phyloP scores from a whole-genome alignment of 495 filamentous ascomycete genomes.

The Tuber melanosporum region DNA sequence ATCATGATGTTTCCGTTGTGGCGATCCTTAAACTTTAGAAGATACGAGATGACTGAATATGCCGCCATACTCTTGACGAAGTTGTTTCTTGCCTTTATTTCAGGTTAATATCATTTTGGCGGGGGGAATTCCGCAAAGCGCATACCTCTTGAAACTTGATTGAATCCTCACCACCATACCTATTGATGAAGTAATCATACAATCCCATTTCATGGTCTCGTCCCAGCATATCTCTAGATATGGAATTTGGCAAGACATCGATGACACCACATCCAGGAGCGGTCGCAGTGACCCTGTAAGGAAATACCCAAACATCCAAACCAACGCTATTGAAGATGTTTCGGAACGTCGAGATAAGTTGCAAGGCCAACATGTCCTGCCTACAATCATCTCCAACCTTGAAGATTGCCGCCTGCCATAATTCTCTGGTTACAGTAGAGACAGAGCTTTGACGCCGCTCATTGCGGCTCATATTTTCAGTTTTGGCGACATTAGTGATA shows the following conservation, averaged over 20 bases:
- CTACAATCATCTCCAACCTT: constrained; percentile 98
- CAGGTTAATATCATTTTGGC: background rate
- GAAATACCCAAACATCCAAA: constrained; percentile 92
- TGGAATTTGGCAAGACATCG: constrained; percentile 93
- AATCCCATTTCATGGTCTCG: constrained; percentile 95
- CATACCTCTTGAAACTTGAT: constrained; percentile 73
- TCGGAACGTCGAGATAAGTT: constrained; percentile 95
- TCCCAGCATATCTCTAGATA: constrained; percentile 97
- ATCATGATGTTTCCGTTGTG: constrained; percentile 99
- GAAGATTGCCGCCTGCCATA: constrained; percentile 99
- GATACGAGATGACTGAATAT: constrained; percentile 96
- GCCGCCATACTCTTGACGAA: constrained; percentile 99
- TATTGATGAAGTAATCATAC: constrained; percentile 95
- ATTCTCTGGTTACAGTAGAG: constrained; percentile 61
- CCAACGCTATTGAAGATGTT: constrained; percentile 92
- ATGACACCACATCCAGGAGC: constrained; percentile 97
- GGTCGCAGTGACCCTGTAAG: constrained; percentile 96
- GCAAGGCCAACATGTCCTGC: constrained; percentile 90
- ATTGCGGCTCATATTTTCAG: constrained; percentile 43
- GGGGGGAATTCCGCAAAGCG: background rate
- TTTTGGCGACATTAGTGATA: constrained; percentile 45
- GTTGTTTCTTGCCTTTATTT: constrained; percentile 65
- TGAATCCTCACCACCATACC: constrained; percentile 92
- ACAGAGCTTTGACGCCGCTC: constrained; percentile 42
- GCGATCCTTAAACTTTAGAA: constrained; percentile 97